Base-by-base conservation (phyloP, 208 protist genomes). In the Acanthamoeba healyi region DNA sequence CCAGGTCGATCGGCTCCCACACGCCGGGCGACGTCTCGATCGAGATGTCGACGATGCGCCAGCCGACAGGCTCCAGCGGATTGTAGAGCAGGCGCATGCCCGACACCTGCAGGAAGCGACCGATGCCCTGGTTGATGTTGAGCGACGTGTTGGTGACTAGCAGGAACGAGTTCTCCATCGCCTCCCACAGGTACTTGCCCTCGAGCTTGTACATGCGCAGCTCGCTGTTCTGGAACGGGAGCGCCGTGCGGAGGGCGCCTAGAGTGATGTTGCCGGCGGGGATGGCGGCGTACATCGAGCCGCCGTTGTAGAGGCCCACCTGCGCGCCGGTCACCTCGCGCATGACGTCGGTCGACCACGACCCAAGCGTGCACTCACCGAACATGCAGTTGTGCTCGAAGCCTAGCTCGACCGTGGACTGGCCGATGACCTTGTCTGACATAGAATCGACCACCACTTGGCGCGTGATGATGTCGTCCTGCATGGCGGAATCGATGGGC, bases 71-170 rank as follows among this genome's bases (percentile, higher is more conserved):
- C 40, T 90, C 82, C 1, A 42, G n/a, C 24, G 82, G 82, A 32
- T 90, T 90, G 54, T 67, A 90, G 34, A 90, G 82, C 34, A 90
- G 14, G 29, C 58, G 49, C 34, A 90, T 40, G 82, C 82, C 82
- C 49, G 82, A 90, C 24, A 90, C 82, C n/a, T 29, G 36, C n/a
- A 90, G 58, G 82, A 90, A 90, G 29, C 82, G 49, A 49, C 82
- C 82, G 38, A 90, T 70, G 49, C 82, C 82, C 82, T 90, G 82
- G n/a, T 90, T 90, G 51, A 90, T 67, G 38, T 90, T 90, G 54
- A 90, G 82, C 19, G 51, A 26, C 4, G 54, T 90, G 82, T 90
- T 70, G 82, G 82, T 90, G 14, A 58, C 82, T 5, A 90, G 38
- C 29, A 22, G 10, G 24, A 90, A 6, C 14, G 82, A 90, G 82